Conservation (phyloP, 208 protist species). For the Vickermania spadyakhi region DNA sequence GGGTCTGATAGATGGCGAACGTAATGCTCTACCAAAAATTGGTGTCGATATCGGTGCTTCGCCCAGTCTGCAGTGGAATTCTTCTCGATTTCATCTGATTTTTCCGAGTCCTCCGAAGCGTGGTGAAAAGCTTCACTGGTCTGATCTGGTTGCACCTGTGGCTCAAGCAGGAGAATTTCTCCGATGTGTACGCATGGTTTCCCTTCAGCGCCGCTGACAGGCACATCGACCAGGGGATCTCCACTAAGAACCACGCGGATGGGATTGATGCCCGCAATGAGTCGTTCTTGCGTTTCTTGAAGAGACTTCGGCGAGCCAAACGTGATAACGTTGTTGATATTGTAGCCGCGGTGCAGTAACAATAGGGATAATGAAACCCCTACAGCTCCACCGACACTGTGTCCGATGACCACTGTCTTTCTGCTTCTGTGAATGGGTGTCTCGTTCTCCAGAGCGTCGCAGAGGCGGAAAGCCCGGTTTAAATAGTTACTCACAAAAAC, state of each 20-base stretch:
- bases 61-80: constrained; percentile 7
- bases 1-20: constrained; percentile 38
- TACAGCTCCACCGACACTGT: constrained; percentile 67
- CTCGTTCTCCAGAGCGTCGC: constrained; percentile 44
- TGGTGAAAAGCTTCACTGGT: constrained; percentile 1
- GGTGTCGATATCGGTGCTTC: constrained; percentile 25
- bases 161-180: constrained; percentile 55
- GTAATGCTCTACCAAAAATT: constrained; percentile 63
- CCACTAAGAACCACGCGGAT: constrained; percentile 71
- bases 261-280: constrained; percentile 52
- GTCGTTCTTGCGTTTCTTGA: constrained; percentile 49
- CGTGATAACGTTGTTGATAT: constrained; percentile 61
- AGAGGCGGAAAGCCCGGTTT: constrained; percentile 35
- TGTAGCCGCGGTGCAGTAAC: constrained; percentile 48
- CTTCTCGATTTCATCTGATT: constrained; percentile 2
- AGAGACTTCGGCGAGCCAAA: constrained; percentile 65
- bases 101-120: background rate
- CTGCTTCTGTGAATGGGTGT: constrained; percentile 64
- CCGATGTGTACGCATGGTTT: constrained; percentile 68
- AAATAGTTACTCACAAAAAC: constrained; percentile 57
- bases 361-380: constrained; percentile 41
- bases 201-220: constrained; percentile 64
- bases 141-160: constrained; percentile 1
- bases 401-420: constrained; percentile 65
- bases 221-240: constrained; percentile 73